Percentiles rank a stretch among this genome's conserved stretches.
Evolutionary conservation across 2,329 filamentous ascomycete species (phyloP).

Genomic region (Diplodia seriata): DNA sequence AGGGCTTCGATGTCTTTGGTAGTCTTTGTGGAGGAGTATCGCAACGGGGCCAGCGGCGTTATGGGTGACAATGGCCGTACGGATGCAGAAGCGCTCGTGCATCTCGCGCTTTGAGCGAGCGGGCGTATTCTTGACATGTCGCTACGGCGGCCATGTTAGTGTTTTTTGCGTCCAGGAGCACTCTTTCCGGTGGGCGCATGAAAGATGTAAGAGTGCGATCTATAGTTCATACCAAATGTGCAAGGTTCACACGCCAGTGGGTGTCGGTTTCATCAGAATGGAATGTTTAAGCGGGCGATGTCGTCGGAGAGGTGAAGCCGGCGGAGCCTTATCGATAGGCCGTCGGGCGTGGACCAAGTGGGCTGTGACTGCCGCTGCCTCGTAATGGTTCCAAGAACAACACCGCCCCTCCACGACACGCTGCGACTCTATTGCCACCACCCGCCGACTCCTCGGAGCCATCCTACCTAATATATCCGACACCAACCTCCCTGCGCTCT

Average conservation of each 20-base stretch:
- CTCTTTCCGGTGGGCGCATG: neutral
- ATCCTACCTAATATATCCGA: neutral
- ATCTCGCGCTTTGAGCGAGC: constrained; percentile 2
- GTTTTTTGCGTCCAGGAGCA: neutral
- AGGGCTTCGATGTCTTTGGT: constrained; percentile 47
- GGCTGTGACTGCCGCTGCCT: constrained; percentile 30
- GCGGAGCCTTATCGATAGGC: constrained; percentile 25
- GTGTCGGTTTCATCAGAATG: neutral
- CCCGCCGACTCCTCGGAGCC: neutral
- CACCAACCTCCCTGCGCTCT: neutral
- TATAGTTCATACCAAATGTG: neutral
- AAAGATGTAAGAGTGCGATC: neutral
- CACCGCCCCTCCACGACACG: constrained; percentile 16
- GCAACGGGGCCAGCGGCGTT: neutral
- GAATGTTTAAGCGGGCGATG: neutral
- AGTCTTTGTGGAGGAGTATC: constrained; percentile 8
- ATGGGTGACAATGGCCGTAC: neutral
- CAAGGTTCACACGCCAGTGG: neutral
- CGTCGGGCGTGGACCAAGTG: constrained; percentile 12
- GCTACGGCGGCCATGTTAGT: neutral
- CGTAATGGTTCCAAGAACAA: constrained; percentile 30
- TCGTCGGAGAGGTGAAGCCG: constrained; percentile 15
- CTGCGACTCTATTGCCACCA: constrained; percentile 3
- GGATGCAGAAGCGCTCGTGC: neutral
- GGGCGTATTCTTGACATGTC: constrained; percentile 6